Evolutionary conservation across 768 basidiomycete species (phyloP).

Genomic region (Lactarius hengduanensis): DNA sequence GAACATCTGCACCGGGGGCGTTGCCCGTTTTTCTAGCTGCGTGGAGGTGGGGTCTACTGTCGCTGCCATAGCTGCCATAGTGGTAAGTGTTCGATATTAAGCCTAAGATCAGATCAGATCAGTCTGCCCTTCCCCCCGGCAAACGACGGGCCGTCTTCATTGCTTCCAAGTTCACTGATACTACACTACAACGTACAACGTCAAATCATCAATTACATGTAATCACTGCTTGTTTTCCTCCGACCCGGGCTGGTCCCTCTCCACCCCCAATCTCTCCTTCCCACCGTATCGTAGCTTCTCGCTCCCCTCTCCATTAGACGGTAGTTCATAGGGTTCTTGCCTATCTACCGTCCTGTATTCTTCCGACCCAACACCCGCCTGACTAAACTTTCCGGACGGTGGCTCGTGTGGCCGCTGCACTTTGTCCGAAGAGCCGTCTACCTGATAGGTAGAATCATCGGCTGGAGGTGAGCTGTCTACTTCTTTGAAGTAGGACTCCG

Average conservation of each 20-base stretch:
- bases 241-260: slow-evolving; percentile 22
- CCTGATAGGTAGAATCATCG: slow-evolving; percentile 35
- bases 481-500: slow-evolving; percentile 40
- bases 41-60: slow-evolving; percentile 31
- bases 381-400: slow-evolving; percentile 33
- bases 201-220: no score
- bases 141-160: neutral
- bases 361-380: slow-evolving; percentile 31
- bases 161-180: neutral
- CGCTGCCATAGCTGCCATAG: slow-evolving; percentile 13
- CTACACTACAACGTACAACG: neutral
- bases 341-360: slow-evolving; percentile 35
- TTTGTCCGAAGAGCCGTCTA: slow-evolving; percentile 33
- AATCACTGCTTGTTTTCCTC: neutral
- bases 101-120: neutral
- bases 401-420: slow-evolving; percentile 36
- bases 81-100: neutral
- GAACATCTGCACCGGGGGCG: slow-evolving; percentile 30
- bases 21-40: slow-evolving; percentile 27
- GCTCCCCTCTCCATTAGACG: slow-evolving; percentile 30
- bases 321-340: slow-evolving; percentile 33
- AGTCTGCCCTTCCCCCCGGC: neutral
- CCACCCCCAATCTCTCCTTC: slow-evolving; percentile 5
- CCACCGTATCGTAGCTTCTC: slow-evolving; percentile 36
- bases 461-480: slow-evolving; percentile 34